A percentile compares a stretch with the other conserved stretches of the same genome.
phyloP scores from a whole-genome alignment of 2,329 filamentous ascomycete genomes.

The Thielaviopsis musarum region DNA sequence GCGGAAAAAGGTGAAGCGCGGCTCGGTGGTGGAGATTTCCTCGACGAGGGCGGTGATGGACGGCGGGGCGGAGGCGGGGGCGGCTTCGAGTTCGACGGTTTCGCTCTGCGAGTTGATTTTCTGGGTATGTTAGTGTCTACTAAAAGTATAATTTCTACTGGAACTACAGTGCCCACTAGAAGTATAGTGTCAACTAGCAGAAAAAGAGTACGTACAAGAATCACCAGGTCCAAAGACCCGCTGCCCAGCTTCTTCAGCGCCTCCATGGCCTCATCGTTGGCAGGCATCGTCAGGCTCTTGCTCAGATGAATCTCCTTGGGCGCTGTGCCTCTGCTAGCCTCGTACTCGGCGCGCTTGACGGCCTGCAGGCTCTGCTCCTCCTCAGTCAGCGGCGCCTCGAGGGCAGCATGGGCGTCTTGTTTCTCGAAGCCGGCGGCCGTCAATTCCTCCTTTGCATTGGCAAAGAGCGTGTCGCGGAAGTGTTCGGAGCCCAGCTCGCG shows the following conservation, averaged over 20 bases:
- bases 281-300: conserved; percentile 38
- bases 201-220: conserved; percentile 42
- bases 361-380: conserved; percentile 57
- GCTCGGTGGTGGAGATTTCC: conserved; percentile 48
- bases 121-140: conserved; percentile 25
- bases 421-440: conserved; percentile 51
- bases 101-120: conserved; percentile 58
- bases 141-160: no score
- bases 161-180: no score
- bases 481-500: conserved; percentile 64
- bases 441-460: conserved; percentile 52
- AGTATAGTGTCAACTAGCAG: neutral
- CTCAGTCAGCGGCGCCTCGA: conserved; percentile 58
- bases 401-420: conserved; percentile 49
- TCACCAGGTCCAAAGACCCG: conserved; percentile 37
- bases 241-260: conserved; percentile 45
- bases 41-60: conserved; percentile 39
- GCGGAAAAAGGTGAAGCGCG: conserved; percentile 64
- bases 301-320: conserved; percentile 41
- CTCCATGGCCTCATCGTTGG: conserved; percentile 44
- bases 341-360: conserved; percentile 59
- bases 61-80: conserved; percentile 31
- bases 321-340: conserved; percentile 52
- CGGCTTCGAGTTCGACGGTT: conserved; percentile 44
- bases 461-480: conserved; percentile 61